Percentiles rank a stretch among this genome's conserved stretches.
phyloP scores from a whole-genome alignment of 1,284 basidiomycete species.

The Ceratobasidium sp. region DNA sequence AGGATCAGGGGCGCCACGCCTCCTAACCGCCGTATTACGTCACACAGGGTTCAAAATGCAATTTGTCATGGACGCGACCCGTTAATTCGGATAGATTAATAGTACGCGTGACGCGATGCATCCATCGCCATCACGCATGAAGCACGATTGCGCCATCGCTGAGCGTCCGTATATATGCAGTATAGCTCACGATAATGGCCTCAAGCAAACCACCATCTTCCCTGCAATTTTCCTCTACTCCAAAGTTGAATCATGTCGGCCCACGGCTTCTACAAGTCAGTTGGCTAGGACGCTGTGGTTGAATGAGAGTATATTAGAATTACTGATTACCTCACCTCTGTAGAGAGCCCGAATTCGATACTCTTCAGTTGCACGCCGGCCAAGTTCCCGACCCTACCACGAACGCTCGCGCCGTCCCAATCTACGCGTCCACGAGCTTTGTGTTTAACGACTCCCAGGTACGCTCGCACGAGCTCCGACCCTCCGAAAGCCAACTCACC shows the following conservation, averaged over 20 bases:
- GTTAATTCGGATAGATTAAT: too few relatives aligned
- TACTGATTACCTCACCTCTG: neutral
- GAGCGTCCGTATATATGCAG: neutral
- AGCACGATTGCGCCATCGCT: conserved; percentile 41
- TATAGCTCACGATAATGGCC: neutral
- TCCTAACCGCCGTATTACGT: neutral
- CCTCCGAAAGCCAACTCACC: neutral
- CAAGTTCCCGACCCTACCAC: conserved; percentile 63
- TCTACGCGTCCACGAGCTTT: conserved; percentile 83
- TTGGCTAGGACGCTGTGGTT: neutral
- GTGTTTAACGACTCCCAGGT: conserved; percentile 83
- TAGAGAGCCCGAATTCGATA: conserved; percentile 82
- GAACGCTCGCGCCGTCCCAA: conserved; percentile 79
- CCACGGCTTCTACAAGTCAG: conserved; percentile 41
- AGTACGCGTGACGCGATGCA: neutral
- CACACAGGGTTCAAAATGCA: neutral
- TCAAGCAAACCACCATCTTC: neutral
- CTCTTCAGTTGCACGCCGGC: conserved; percentile 86
- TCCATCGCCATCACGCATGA: conserved; percentile 6
- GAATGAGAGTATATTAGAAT: neutral
- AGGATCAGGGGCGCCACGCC: neutral
- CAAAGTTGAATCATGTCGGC: conserved; percentile 5
- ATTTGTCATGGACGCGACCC: neutral
- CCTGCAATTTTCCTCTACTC: neutral
- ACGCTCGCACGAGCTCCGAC: neutral